Percentiles rank a stretch among this genome's conserved stretches.
Evolutionary conservation across 805 yeast species (phyloP).

Genomic region (Wickerhamiella kazuoi): DNA sequence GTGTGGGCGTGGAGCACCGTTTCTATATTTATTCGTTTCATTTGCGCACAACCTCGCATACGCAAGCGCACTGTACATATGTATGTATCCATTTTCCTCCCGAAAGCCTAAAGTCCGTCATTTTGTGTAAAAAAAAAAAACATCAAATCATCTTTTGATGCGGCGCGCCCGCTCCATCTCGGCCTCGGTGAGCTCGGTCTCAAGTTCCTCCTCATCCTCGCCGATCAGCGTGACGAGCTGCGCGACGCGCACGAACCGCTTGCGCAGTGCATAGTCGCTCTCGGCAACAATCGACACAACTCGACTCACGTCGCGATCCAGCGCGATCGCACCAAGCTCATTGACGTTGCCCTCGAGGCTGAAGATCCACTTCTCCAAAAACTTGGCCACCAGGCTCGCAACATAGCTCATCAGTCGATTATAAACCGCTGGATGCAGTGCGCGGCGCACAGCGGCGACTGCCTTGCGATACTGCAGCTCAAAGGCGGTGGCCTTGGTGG

Average conservation of each 20-base stretch:
- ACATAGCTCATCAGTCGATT: conserved; percentile 30
- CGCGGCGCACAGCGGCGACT: conserved; percentile 46
- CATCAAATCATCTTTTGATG: conserved; percentile 5
- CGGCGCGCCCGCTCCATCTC: conserved; percentile 31
- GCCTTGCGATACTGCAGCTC: conserved; percentile 45
- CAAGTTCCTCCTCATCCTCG: conserved; percentile 31
- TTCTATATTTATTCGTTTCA: too few species aligned
- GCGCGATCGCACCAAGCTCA: conserved; percentile 63
- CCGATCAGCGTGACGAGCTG: conserved; percentile 69
- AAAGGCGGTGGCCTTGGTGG: conserved; percentile 26
- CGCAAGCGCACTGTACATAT: too few species aligned
- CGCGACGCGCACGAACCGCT: conserved; percentile 60
- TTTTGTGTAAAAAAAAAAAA: too few species aligned
- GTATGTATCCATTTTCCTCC: too few species aligned
- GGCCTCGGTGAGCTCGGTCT: conserved; percentile 63
- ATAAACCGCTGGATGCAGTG: conserved; percentile 38
- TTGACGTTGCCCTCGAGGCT: conserved; percentile 47
- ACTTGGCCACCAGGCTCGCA: conserved; percentile 35
- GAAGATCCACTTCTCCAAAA: conserved; percentile 54
- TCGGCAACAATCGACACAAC: conserved; percentile 51
- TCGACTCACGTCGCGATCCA: conserved; percentile 65
- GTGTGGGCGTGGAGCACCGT: too few species aligned
- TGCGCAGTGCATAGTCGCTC: conserved; percentile 56
- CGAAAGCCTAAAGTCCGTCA: not conserved
- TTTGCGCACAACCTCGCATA: too few species aligned